These are phyloP conservation scores for Acacia acuminata DNA, from an alignment of 306 rosid genomes.

Conservation along the genomic window DNA sequence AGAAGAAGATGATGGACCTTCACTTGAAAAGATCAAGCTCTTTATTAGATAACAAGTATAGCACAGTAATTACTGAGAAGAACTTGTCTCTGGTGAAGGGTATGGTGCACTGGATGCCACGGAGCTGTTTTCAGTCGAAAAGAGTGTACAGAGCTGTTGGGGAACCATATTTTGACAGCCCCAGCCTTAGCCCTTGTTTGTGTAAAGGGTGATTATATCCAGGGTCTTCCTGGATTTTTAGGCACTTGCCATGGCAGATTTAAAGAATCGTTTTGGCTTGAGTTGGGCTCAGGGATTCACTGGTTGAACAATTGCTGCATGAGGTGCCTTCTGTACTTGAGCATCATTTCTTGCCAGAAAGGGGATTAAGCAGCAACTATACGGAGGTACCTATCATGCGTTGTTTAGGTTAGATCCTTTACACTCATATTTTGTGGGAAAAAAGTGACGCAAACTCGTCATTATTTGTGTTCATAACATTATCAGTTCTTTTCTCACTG, in stretches of 20 bases:
- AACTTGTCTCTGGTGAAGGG: constrained; percentile 21
- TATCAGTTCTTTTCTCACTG: background rate
- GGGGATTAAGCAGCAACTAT: constrained; percentile 22
- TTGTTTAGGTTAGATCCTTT: constrained; percentile 1
- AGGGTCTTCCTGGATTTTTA: constrained; percentile 26
- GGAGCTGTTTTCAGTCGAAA: constrained; percentile 22
- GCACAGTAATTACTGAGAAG: constrained; percentile 20
- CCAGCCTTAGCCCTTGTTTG: constrained; percentile 35
- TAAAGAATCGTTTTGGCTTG: constrained; percentile 22
- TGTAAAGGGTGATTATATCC: constrained; percentile 35
- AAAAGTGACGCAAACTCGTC: background rate
- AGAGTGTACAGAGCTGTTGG: constrained; percentile 38
- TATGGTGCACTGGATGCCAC: constrained; percentile 31
- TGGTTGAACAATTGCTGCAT: constrained; percentile 32
- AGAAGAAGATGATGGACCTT: constrained; percentile 59
- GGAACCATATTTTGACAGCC: constrained; percentile 35
- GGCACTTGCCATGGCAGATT: constrained; percentile 13
- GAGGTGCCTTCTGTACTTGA: constrained; percentile 15
- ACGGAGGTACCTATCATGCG: constrained; percentile 15
- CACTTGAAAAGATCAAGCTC: constrained; percentile 16
- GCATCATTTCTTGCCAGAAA: constrained; percentile 3
- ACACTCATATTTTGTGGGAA: background rate
- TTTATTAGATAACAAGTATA: constrained; percentile 17
- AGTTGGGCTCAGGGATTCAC: constrained; percentile 16
- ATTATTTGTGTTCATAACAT: background rate